A percentile compares a stretch with the other conserved stretches of the same genome.
Evolutionary conservation across 2,329 filamentous ascomycete species (phyloP).

Genomic region (Penicillium sp.): DNA sequence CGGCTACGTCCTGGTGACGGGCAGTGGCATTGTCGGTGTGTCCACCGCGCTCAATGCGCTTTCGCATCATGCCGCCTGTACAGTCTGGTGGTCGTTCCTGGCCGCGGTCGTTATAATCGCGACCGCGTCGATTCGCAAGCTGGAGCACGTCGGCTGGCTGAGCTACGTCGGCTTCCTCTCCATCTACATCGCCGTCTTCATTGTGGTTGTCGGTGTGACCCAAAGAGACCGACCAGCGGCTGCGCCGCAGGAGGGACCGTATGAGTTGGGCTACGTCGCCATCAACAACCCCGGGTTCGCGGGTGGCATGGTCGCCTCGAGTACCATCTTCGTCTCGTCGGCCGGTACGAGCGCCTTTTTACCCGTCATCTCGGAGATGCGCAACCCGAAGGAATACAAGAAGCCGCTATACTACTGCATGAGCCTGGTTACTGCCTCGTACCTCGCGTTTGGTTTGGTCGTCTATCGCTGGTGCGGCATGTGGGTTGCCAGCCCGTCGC

Average conservation of each 20-base stretch:
- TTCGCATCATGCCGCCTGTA: conserved; percentile 62
- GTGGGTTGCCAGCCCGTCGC: conserved; percentile 66
- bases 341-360: conserved; percentile 66
- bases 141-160: conserved; percentile 65
- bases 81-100: conserved; percentile 62
- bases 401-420: conserved; percentile 66
- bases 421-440: conserved; percentile 61
- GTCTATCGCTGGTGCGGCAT: conserved; percentile 67
- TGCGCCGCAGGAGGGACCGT: conserved; percentile 63
- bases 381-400: conserved; percentile 61
- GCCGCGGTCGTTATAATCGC: conserved; percentile 55
- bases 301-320: conserved; percentile 61
- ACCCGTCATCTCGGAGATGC: conserved; percentile 70
- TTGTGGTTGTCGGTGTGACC: conserved; percentile 64
- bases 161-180: conserved; percentile 65
- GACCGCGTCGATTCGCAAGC: conserved; percentile 61
- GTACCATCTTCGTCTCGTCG: conserved; percentile 65
- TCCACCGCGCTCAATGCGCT: conserved; percentile 65
- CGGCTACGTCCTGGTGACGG: conserved; percentile 62
- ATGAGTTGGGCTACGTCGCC: conserved; percentile 63
- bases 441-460: conserved; percentile 63
- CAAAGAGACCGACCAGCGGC: conserved; percentile 62
- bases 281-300: conserved; percentile 64
- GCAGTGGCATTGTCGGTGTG: conserved; percentile 63
- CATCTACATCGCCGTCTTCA: conserved; percentile 63